Evolutionary conservation across 345 rosid genomes (phyloP).

Genomic region (Brassica nigra): DNA sequence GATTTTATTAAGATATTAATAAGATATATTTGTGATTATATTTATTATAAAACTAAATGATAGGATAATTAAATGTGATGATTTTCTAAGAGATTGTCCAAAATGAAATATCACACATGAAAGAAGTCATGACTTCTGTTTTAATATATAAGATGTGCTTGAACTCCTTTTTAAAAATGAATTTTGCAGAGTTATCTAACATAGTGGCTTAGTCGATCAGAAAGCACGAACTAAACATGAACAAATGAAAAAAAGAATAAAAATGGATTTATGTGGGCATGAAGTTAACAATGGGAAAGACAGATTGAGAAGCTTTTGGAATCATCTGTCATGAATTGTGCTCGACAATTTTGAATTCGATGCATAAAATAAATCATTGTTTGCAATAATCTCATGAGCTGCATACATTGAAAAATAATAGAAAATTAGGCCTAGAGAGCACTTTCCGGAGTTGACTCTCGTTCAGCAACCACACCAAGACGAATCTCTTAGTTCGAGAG

Average conservation of each 20-base stretch:
- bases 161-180: not conserved
- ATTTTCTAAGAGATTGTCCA: no score
- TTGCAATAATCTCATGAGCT: not conserved
- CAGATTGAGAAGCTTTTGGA: not conserved
- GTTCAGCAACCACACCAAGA: not conserved
- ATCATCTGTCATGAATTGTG: not conserved
- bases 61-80: no score
- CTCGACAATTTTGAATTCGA: not conserved
- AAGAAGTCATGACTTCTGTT: no score
- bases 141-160: no score
- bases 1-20: no score
- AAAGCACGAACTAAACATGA: not conserved
- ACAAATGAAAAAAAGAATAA: not conserved
- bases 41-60: no score
- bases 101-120: no score
- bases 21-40: no score
- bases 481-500: not conserved
- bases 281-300: not conserved
- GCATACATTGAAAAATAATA: not conserved
- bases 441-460: not conserved
- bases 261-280: not conserved
- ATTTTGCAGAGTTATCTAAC: not conserved
- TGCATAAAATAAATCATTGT: not conserved
- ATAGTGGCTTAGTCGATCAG: not conserved
- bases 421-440: not conserved